These are phyloP conservation scores for Pythium graminicola DNA, from an alignment of 352 stramenopile species.

Conservation along the genomic window DNA sequence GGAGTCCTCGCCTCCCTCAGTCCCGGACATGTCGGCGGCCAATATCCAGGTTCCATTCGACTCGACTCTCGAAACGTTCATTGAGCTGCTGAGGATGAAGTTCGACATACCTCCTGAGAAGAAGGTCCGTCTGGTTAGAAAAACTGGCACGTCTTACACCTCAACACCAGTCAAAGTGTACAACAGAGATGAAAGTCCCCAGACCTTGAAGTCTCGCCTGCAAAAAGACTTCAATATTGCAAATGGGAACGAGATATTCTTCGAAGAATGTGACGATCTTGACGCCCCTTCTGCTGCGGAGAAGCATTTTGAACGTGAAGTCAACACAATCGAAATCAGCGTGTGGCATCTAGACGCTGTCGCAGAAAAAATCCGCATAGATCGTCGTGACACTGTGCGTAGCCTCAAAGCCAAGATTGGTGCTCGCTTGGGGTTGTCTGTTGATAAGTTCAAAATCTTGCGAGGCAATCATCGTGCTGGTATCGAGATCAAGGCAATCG, in stretches of 20 bases:
- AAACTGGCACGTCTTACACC: slow-evolving; percentile 60
- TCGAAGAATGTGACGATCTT: slow-evolving; percentile 55
- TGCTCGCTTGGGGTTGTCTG: slow-evolving; percentile 33
- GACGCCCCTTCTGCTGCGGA: slow-evolving; percentile 41
- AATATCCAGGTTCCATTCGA: slow-evolving; percentile 65
- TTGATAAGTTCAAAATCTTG: slow-evolving; percentile 70
- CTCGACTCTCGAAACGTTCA: slow-evolving; percentile 44
- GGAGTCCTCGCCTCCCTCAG: neutral
- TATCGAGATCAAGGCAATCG: slow-evolving; percentile 76
- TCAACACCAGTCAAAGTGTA: slow-evolving; percentile 56
- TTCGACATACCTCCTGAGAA: slow-evolving; percentile 35
- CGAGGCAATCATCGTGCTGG: slow-evolving; percentile 57
- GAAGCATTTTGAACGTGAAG: slow-evolving; percentile 63
- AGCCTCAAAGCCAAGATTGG: slow-evolving; percentile 56
- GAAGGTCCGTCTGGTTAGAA: slow-evolving; percentile 60
- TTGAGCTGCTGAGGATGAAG: slow-evolving; percentile 40
- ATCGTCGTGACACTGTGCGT: slow-evolving; percentile 60
- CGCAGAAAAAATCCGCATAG: slow-evolving; percentile 54
- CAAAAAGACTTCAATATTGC: slow-evolving; percentile 59
- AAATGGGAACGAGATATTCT: slow-evolving; percentile 68
- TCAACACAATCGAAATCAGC: slow-evolving; percentile 76
- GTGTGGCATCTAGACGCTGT: slow-evolving; percentile 46
- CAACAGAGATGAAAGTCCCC: slow-evolving; percentile 41
- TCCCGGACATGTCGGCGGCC: slow-evolving; percentile 32
- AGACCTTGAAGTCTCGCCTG: slow-evolving; percentile 36